Evolutionary conservation across 345 rosid species (phyloP).

Genomic region (Ceriops zippeliana): DNA sequence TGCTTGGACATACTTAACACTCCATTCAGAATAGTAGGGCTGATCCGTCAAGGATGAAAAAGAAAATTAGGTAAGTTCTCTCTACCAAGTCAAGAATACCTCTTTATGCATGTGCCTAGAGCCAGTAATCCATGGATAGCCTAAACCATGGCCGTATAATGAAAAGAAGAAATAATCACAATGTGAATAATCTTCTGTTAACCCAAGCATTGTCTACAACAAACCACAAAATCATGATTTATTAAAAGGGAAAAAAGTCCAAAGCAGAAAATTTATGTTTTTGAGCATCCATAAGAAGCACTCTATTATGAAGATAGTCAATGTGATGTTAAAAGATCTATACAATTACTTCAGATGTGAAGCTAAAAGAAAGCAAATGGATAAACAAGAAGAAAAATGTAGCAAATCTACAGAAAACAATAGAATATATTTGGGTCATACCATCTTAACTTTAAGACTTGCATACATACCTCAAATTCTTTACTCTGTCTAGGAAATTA

Average conservation of each 20-base stretch:
- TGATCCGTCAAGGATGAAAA: neutral
- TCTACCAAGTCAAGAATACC: neutral
- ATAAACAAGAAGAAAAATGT: neutral
- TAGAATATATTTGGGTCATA: neutral
- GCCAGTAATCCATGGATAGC: neutral
- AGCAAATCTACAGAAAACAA: neutral
- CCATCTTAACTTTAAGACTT: neutral
- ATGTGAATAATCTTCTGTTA: too few species aligned
- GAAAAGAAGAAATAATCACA: too few species aligned
- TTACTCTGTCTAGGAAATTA: conserved; percentile 56
- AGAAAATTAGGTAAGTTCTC: neutral
- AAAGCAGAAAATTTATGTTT: too few species aligned
- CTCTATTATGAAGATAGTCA: too few species aligned
- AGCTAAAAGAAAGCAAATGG: neutral
- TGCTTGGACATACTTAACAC: neutral
- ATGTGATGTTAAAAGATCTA: too few species aligned
- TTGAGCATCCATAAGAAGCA: too few species aligned
- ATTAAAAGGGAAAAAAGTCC: too few species aligned
- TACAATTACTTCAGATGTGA: too few species aligned
- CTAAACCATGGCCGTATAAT: too few species aligned
- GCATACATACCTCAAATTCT: conserved; percentile 44
- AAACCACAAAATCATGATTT: too few species aligned
- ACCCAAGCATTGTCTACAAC: too few species aligned
- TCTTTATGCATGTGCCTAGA: neutral
- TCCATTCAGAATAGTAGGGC: neutral